Evolutionary conservation across 495 filamentous ascomycete genomes (phyloP).

Genomic region (Daldinia decipiens): DNA sequence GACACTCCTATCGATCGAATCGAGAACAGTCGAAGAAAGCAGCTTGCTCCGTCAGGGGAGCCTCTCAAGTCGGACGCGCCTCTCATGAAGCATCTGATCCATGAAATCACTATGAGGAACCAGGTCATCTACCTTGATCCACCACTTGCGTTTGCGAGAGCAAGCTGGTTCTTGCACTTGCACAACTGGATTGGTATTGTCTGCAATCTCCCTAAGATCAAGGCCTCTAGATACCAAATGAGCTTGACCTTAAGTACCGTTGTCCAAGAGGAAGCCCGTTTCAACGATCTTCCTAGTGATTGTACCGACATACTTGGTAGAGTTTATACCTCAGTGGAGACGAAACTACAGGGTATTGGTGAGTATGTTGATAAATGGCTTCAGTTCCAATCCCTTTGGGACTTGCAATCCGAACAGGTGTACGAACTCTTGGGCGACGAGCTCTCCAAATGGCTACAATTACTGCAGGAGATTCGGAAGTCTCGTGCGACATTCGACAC

Average conservation of each 20-base stretch:
- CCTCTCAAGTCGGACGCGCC: conserved; percentile 59
- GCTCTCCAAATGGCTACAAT: conserved; percentile 88
- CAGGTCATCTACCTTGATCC: conserved; percentile 96
- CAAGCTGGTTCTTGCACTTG: conserved; percentile 92
- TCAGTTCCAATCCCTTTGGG: conserved; percentile 98
- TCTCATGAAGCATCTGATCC: conserved; percentile 73
- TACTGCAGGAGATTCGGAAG: conserved; percentile 94
- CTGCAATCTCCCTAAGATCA: conserved; percentile 90
- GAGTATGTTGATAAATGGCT: conserved; percentile 95
- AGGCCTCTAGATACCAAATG: conserved; percentile 94
- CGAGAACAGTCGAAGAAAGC: conserved; percentile 52
- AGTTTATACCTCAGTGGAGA: conserved; percentile 83
- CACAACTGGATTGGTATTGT: conserved; percentile 92
- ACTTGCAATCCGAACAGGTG: conserved; percentile 93
- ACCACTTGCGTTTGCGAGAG: conserved; percentile 88
- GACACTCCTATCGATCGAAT: conserved; percentile 61
- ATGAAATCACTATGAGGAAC: conserved; percentile 95
- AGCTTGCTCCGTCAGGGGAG: conserved; percentile 53
- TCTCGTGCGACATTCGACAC: conserved; percentile 94
- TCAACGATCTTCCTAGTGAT: conserved; percentile 83
- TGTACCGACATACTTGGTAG: conserved; percentile 80
- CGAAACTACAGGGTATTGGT: conserved; percentile 77
- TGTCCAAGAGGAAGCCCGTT: conserved; percentile 74
- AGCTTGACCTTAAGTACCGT: conserved; percentile 69
- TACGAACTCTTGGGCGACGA: conserved; percentile 92